phyloP scores from a whole-genome alignment of 1,284 basidiomycete species.

The Trametes hirsuta region DNA sequence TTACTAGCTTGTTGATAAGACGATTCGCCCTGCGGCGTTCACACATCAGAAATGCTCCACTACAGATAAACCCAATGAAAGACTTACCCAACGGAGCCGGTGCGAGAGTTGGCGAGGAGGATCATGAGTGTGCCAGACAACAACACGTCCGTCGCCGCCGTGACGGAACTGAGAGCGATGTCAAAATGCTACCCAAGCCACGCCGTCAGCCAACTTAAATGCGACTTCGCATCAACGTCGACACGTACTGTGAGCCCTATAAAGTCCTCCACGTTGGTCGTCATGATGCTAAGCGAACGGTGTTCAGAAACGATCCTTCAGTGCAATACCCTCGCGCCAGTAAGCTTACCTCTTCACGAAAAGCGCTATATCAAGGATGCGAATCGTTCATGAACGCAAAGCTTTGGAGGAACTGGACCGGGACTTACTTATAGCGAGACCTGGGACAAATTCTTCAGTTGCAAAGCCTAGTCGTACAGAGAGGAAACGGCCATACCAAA shows the following conservation, averaged over 20 bases:
- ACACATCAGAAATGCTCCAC: too few relatives aligned
- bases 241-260: conserved; percentile 2
- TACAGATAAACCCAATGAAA: neutral
- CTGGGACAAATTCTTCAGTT: neutral
- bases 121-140: conserved; percentile 15
- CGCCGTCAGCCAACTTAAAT: neutral
- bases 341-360: conserved; percentile 14
- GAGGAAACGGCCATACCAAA: conserved; percentile 2
- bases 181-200: conserved; percentile 2
- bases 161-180: conserved; percentile 15
- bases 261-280: conserved; percentile 3
- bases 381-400: neutral
- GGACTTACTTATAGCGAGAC: conserved; percentile 14
- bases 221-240: neutral
- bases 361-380: conserved; percentile 2
- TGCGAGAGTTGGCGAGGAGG: conserved; percentile 16
- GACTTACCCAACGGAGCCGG: conserved; percentile 17
- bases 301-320: neutral
- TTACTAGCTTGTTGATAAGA: conserved; percentile 20
- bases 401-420: too few relatives aligned
- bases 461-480: neutral
- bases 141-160: conserved; percentile 16
- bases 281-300: neutral
- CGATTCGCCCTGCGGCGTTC: conserved; percentile 11
- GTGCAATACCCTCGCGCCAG: neutral